Conservation (phyloP, 305 asterid species). For the Coffea humblotiana region DNA sequence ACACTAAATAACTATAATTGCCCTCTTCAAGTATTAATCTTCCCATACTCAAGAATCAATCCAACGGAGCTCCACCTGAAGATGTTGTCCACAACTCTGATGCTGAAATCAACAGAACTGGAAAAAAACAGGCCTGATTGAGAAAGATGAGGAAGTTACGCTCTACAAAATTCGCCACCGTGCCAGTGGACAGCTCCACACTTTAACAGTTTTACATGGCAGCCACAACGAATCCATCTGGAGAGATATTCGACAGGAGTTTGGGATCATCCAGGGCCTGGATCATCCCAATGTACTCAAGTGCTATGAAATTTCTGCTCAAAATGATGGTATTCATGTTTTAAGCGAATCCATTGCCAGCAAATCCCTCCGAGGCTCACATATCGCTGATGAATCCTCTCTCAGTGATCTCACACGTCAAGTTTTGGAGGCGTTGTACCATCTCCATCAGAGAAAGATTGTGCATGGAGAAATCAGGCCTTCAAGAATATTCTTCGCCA, state of each 20-base stretch:
- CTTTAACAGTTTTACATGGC: neutral
- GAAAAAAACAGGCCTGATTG: neutral
- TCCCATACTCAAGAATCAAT: neutral
- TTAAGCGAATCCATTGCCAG: neutral
- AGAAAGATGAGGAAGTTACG: neutral
- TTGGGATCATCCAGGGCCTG: neutral
- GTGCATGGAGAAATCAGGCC: conserved; percentile 46
- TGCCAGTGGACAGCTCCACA: neutral
- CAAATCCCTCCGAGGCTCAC: conserved; percentile 8
- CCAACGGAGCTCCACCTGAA: neutral
- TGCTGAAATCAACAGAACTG: neutral
- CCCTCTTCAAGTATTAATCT: neutral
- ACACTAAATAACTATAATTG: neutral
- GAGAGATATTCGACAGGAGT: neutral
- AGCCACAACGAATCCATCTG: neutral
- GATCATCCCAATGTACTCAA: conserved; percentile 5
- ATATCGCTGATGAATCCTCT: conserved; percentile 28
- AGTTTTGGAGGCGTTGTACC: conserved; percentile 31
- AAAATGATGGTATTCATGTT: neutral
- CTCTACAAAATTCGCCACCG: neutral
- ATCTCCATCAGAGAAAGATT: conserved; percentile 33
- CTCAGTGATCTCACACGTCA: conserved; percentile 32
- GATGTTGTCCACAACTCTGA: neutral
- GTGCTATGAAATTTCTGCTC: conserved; percentile 3
- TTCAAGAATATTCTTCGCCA: conserved; percentile 32